phyloP scores from a whole-genome alignment of 768 basidiomycete genomes.

The Lyophyllum atratum region DNA sequence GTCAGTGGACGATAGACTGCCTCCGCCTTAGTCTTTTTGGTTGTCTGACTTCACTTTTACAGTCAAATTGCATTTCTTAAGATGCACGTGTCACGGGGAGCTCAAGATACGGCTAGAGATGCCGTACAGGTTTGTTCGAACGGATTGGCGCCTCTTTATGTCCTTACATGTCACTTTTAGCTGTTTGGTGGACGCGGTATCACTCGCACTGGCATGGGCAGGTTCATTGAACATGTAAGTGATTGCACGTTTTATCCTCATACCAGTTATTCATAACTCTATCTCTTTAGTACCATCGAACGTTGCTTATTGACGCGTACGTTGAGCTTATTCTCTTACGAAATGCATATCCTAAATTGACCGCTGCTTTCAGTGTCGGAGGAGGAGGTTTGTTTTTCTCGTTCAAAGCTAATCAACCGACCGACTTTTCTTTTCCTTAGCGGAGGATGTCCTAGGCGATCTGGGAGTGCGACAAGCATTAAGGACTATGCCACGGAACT shows the following conservation, averaged over 20 bases:
- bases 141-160: background rate
- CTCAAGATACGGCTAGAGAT: slow-evolving; percentile 63
- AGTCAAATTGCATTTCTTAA: slow-evolving; percentile 74
- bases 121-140: slow-evolving; percentile 32
- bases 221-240: slow-evolving; percentile 68
- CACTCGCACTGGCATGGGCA: slow-evolving; percentile 82
- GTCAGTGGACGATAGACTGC: slow-evolving; percentile 36
- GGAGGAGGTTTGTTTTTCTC: slow-evolving; percentile 16
- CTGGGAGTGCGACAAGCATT: slow-evolving; percentile 77
- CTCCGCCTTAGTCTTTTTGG: background rate
- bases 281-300: slow-evolving; percentile 46
- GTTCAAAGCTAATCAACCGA: background rate
- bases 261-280: background rate
- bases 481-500: slow-evolving; percentile 66
- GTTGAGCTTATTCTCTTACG: background rate
- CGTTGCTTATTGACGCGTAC: slow-evolving; percentile 57
- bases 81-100: slow-evolving; percentile 61
- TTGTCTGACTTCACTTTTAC: background rate
- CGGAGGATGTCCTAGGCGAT: slow-evolving; percentile 73
- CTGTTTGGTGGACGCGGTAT: slow-evolving; percentile 89
- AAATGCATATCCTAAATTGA: background rate
- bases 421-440: slow-evolving; percentile 23
- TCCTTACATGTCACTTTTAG: slow-evolving; percentile 41
- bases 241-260: background rate
- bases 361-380: slow-evolving; percentile 5